Evolutionary conservation across 331 rosid genomes (phyloP).

Genomic region (Malus hybrid): DNA sequence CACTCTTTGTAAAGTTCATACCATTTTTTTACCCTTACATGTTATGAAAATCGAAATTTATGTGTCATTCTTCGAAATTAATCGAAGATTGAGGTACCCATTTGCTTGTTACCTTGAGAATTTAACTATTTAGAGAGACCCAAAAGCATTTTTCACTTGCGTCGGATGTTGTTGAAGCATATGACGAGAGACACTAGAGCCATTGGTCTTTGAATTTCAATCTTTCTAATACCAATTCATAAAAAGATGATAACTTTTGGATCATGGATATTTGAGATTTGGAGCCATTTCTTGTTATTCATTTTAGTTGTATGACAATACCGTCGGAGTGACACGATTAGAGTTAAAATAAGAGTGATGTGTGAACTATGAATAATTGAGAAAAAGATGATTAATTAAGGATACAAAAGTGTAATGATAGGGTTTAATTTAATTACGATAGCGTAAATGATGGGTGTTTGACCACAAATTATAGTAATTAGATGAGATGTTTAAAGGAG

Average conservation of each 20-base stretch:
- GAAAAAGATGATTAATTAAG: not conserved
- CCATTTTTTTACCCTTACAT: not conserved
- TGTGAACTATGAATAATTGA: constrained; percentile 2
- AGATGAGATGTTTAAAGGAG: not conserved
- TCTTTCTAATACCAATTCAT: not conserved
- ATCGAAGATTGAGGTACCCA: not conserved
- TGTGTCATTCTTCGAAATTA: not conserved
- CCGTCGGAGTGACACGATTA: no score
- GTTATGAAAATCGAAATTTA: not conserved
- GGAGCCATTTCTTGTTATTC: not conserved
- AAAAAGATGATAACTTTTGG: not conserved
- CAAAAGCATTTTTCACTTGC: not conserved
- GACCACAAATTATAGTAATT: no score
- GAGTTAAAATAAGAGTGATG: no score
- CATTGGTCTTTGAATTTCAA: not conserved
- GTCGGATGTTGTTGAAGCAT: no score
- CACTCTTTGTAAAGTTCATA: not conserved
- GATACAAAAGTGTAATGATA: not conserved
- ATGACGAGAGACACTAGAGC: no score
- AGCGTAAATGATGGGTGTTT: not conserved
- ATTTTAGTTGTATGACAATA: no score
- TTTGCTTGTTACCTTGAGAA: not conserved
- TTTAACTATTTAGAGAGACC: no score
- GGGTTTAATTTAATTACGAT: not conserved
- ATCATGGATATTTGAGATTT: not conserved